Conservation (phyloP, 2,329 filamentous ascomycete species). For the Grosmannia serpens region DNA sequence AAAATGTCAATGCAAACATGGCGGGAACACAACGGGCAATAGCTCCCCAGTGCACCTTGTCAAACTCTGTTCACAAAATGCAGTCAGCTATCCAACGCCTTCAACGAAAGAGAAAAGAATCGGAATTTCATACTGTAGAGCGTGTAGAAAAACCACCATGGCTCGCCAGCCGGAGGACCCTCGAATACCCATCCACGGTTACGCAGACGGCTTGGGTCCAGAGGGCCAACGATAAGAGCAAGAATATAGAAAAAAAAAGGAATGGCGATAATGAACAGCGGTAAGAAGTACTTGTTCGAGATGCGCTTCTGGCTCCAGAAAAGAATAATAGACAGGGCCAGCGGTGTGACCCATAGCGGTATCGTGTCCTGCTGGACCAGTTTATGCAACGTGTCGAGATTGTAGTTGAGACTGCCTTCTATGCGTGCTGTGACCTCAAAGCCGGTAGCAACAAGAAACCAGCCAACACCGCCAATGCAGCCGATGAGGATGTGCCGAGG, state of each 20-base stretch:
- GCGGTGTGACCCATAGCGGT: slow-evolving; percentile 70
- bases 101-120: neutral
- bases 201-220: slow-evolving; percentile 58
- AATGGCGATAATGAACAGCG: slow-evolving; percentile 72
- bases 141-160: slow-evolving; percentile 97
- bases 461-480: slow-evolving; percentile 93
- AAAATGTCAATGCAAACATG: slow-evolving; percentile 95
- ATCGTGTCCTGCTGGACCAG: slow-evolving; percentile 65
- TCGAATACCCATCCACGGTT: slow-evolving; percentile 82
- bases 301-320: slow-evolving; percentile 66
- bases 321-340: slow-evolving; percentile 63
- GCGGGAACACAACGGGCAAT: slow-evolving; percentile 77
- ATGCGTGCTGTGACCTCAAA: slow-evolving; percentile 87
- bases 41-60: slow-evolving; percentile 71
- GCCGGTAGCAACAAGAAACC: slow-evolving; percentile 84
- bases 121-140: slow-evolving; percentile 61
- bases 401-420: slow-evolving; percentile 74
- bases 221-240: slow-evolving; percentile 54
- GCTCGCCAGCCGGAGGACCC: slow-evolving; percentile 70
- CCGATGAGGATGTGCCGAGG: slow-evolving; percentile 92
- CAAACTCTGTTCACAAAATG: slow-evolving; percentile 49
- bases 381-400: slow-evolving; percentile 62
- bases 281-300: slow-evolving; percentile 74
- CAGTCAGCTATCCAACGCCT: slow-evolving; percentile 2
- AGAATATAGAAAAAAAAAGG: slow-evolving; percentile 69